A percentile compares a stretch with the other conserved stretches of the same genome.
phyloP scores from a whole-genome alignment of 768 basidiomycete genomes.

The Leccinum sublutescens region DNA sequence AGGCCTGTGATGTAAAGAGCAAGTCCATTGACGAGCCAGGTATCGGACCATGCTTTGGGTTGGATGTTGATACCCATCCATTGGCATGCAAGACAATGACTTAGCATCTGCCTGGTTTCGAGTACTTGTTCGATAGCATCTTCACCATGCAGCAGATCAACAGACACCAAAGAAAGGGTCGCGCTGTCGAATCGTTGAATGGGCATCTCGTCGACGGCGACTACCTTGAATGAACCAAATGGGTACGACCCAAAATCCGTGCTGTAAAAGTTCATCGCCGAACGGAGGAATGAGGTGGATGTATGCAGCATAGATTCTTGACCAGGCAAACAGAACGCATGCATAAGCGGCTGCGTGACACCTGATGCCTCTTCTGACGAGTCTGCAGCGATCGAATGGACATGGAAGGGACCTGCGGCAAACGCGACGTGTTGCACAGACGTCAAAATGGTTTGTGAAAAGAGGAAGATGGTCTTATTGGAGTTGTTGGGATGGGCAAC shows the following conservation, averaged over 20 bases:
- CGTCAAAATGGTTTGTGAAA: conserved; percentile 80
- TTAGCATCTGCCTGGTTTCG: conserved; percentile 82
- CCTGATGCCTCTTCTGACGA: conserved; percentile 60
- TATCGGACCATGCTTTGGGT: conserved; percentile 89
- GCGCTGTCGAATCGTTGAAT: conserved; percentile 82
- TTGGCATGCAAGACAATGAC: conserved; percentile 89
- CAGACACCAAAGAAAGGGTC: conserved; percentile 73
- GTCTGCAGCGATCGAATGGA: conserved; percentile 66
- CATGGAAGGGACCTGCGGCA: conserved; percentile 92
- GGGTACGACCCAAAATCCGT: conserved; percentile 95
- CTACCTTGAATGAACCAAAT: conserved; percentile 90
- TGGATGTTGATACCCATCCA: conserved; percentile 98
- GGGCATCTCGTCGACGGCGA: conserved; percentile 89
- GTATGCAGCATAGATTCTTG: conserved; percentile 68
- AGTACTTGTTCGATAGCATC: conserved; percentile 91
- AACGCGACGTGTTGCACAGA: conserved; percentile 97
- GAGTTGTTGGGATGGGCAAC: conserved; percentile 92
- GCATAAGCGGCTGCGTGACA: conserved; percentile 70
- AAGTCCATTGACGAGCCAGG: conserved; percentile 96
- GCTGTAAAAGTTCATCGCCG: conserved; percentile 90
- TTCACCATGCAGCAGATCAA: conserved; percentile 82
- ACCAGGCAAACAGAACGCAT: conserved; percentile 92
- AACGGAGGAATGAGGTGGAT: conserved; percentile 74
- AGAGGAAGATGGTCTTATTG: conserved; percentile 92
- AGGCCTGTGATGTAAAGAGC: conserved; percentile 87